Conservation (phyloP, 2,329 filamentous ascomycete genomes). For the Biscogniauxia sp. region DNA sequence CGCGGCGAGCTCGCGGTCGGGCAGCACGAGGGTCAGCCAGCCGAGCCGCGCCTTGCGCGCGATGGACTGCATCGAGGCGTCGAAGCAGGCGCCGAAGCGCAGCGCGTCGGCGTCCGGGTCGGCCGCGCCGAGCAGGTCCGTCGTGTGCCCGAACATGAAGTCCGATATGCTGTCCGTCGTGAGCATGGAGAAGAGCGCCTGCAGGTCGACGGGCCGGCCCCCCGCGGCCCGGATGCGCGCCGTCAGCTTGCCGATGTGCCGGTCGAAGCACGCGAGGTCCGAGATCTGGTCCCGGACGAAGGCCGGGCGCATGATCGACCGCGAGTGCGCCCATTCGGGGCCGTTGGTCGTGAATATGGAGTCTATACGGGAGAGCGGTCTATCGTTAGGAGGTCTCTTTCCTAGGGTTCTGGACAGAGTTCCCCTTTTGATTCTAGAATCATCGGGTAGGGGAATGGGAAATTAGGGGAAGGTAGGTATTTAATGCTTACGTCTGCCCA, state of each 20-base stretch:
- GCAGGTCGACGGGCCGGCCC: slow-evolving; percentile 57
- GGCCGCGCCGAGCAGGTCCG: slow-evolving; percentile 36
- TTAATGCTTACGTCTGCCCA: slow-evolving; percentile 40
- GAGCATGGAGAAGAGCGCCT: slow-evolving; percentile 61
- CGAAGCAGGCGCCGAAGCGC: slow-evolving; percentile 49
- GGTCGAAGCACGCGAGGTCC: slow-evolving; percentile 69
- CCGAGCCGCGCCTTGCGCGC: slow-evolving; percentile 40
- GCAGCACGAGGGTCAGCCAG: slow-evolving; percentile 35
- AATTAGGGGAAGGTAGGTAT: neutral
- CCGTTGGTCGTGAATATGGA: slow-evolving; percentile 58
- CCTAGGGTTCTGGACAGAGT: no score
- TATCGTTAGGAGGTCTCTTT: neutral
- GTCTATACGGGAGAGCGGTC: slow-evolving; percentile 4
- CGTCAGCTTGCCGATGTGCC: slow-evolving; percentile 62
- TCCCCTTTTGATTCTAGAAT: no score
- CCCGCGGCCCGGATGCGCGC: slow-evolving; percentile 53
- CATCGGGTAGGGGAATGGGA: neutral
- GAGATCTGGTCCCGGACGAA: slow-evolving; percentile 56
- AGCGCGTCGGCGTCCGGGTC: slow-evolving; percentile 33
- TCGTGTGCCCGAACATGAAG: slow-evolving; percentile 55
- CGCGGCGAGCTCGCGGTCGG: slow-evolving; percentile 37
- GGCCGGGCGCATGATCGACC: slow-evolving; percentile 52
- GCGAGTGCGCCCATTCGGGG: slow-evolving; percentile 49
- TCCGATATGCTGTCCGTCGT: slow-evolving; percentile 67
- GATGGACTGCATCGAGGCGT: slow-evolving; percentile 42